Evolutionary conservation across 441 rosid genomes (phyloP).

Genomic region (Euphorbia corollata): DNA sequence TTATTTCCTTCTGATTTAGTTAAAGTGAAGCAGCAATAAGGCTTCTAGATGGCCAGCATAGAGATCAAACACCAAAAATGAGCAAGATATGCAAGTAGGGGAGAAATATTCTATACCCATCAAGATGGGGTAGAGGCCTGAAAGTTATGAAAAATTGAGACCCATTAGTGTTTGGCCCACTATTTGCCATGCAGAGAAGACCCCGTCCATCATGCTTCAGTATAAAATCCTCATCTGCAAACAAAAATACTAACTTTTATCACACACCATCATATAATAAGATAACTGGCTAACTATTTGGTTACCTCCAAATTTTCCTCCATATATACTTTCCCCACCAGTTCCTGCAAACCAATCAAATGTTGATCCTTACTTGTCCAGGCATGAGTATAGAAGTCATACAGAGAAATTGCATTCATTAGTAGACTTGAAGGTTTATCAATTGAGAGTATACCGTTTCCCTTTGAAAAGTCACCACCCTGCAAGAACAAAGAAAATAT

Average conservation of each 20-base stretch:
- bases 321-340: conserved; percentile 97
- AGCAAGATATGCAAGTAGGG: not conserved
- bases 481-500: conserved; percentile 29
- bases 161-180: conserved; percentile 88
- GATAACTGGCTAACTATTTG: conserved; percentile 9
- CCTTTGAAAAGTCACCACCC: conserved; percentile 98
- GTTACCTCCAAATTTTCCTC: conserved; percentile 87
- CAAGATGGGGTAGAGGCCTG: conserved; percentile 74
- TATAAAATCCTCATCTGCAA: conserved; percentile 84
- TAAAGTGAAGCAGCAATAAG: not conserved
- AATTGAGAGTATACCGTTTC: conserved; percentile 65
- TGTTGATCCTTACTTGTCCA: conserved; percentile 44
- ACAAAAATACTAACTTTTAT: conserved; percentile 15
- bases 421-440: conserved; percentile 16
- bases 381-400: conserved; percentile 38
- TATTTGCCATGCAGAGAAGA: conserved; percentile 89
- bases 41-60: not conserved
- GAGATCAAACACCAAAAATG: not conserved
- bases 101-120: conserved; percentile 49
- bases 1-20: not conserved
- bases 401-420: conserved; percentile 30
- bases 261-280: conserved; percentile 7
- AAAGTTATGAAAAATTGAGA: conserved; percentile 91
- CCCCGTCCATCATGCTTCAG: conserved; percentile 76
- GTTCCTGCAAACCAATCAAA: conserved; percentile 92